phyloP scores from a whole-genome alignment of 2,329 filamentous ascomycete genomes.

The Aureobasidium sp. region DNA sequence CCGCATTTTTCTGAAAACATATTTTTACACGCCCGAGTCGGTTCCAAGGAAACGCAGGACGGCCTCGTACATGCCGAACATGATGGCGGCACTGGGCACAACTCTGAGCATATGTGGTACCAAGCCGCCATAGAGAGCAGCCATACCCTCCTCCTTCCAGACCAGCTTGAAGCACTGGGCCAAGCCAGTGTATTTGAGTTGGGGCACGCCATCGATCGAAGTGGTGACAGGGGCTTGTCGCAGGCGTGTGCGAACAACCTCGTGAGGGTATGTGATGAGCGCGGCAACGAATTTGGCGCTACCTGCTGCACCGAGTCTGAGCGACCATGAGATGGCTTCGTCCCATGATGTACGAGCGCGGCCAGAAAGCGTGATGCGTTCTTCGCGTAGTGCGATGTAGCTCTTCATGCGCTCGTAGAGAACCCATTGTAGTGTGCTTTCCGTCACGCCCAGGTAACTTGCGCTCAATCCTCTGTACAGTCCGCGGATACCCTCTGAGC shows the following conservation, averaged over 20 bases:
- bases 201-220: conserved; percentile 46
- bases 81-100: conserved; percentile 88
- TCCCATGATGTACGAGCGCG: conserved; percentile 65
- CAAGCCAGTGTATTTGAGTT: conserved; percentile 80
- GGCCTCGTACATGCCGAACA: conserved; percentile 79
- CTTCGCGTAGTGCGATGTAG: conserved; percentile 58
- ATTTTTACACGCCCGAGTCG: conserved; percentile 30
- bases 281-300: conserved; percentile 80
- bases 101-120: conserved; percentile 87
- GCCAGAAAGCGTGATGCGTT: conserved; percentile 47
- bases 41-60: conserved; percentile 42
- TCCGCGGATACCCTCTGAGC: conserved; percentile 71
- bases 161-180: conserved; percentile 83
- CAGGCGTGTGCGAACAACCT: conserved; percentile 78
- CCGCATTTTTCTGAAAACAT: background rate
- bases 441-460: conserved; percentile 82
- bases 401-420: conserved; percentile 90
- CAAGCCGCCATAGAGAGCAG: conserved; percentile 80
- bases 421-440: conserved; percentile 89
- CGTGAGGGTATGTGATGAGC: conserved; percentile 82
- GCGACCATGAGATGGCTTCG: conserved; percentile 66
- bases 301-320: conserved; percentile 71
- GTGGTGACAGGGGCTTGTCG: conserved; percentile 66
- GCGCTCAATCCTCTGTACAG: conserved; percentile 88
- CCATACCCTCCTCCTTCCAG: conserved; percentile 80